A percentile compares a stretch with the other conserved stretches of the same genome.
Conservation (phyloP, 257 asterid genomes). For the Schizonepeta tenuifolia region DNA sequence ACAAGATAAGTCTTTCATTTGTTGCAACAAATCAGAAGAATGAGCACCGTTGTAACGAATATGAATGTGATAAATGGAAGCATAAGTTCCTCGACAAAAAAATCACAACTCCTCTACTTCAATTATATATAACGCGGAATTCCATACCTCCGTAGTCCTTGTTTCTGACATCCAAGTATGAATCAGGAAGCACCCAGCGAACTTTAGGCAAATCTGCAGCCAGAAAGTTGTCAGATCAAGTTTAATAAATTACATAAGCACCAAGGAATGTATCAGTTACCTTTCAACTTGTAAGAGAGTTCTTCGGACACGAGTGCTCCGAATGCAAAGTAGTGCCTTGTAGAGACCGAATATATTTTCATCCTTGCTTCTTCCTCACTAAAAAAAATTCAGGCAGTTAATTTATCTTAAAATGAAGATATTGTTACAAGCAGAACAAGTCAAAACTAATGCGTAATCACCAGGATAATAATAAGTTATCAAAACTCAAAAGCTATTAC, state of each 20-base stretch:
- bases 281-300: slow-evolving; percentile 78
- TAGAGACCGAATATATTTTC: slow-evolving; percentile 92
- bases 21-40: neutral
- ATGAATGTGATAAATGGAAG: neutral
- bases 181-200: slow-evolving; percentile 98
- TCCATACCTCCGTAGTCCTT: slow-evolving; percentile 92
- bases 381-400: slow-evolving; percentile 8
- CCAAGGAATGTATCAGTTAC: slow-evolving; percentile 31
- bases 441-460: neutral
- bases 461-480: neutral
- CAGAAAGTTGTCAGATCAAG: slow-evolving; percentile 17
- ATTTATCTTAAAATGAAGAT: too few relatives aligned
- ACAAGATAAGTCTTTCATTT: neutral
- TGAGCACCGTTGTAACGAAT: neutral
- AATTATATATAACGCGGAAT: neutral
- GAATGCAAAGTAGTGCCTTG: slow-evolving; percentile 86
- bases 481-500: neutral
- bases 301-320: slow-evolving; percentile 98
- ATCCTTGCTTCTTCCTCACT: slow-evolving; percentile 95
- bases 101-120: neutral
- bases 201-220: slow-evolving; percentile 74
- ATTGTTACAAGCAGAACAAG: too few relatives aligned
- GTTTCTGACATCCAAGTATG: slow-evolving; percentile 86
- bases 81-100: neutral
- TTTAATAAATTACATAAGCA: neutral